phyloP scores from a whole-genome alignment of 83 land plant species.

The Isoetes engelmannii region DNA sequence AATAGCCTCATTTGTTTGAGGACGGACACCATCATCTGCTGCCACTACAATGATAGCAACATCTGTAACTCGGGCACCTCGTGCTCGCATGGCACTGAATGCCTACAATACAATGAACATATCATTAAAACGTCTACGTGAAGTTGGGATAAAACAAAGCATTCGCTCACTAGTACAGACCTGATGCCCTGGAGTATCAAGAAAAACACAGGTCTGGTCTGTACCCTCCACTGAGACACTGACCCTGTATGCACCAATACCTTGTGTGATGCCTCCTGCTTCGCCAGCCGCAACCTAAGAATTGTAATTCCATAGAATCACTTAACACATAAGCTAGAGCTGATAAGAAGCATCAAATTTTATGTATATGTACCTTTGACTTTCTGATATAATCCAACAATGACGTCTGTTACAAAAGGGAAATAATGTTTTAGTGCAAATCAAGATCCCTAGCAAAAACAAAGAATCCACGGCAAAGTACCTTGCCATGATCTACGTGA shows the following conservation, averaged over 20 bases:
- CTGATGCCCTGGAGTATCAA: conserved; percentile 99
- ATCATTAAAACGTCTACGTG: no score
- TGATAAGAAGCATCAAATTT: neutral
- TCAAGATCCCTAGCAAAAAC: neutral
- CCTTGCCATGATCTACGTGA: conserved; percentile 99
- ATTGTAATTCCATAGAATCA: neutral
- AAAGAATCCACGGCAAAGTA: conserved; percentile 13
- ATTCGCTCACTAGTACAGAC: conserved; percentile 25
- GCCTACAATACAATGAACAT: conserved; percentile 37
- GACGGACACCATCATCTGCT: conserved; percentile 99
- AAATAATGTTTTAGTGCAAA: neutral
- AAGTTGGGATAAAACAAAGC: neutral
- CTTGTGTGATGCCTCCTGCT: conserved; percentile 99
- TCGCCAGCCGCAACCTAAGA: conserved; percentile 84
- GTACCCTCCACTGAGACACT: conserved; percentile 69
- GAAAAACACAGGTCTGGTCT: conserved; percentile 81
- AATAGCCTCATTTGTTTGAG: conserved; percentile 95
- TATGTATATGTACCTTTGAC: conserved; percentile 56
- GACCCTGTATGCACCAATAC: conserved; percentile 93
- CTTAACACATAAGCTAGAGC: neutral
- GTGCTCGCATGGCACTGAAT: conserved; percentile 99
- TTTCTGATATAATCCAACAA: conserved; percentile 89
- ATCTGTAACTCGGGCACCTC: conserved; percentile 96
- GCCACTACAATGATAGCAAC: conserved; percentile 95
- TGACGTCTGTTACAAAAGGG: conserved; percentile 54